A percentile compares a stretch with the other conserved stretches of the same genome.
phyloP scores from a whole-genome alignment of 495 filamentous ascomycete genomes.

The Peziza echinospora region DNA sequence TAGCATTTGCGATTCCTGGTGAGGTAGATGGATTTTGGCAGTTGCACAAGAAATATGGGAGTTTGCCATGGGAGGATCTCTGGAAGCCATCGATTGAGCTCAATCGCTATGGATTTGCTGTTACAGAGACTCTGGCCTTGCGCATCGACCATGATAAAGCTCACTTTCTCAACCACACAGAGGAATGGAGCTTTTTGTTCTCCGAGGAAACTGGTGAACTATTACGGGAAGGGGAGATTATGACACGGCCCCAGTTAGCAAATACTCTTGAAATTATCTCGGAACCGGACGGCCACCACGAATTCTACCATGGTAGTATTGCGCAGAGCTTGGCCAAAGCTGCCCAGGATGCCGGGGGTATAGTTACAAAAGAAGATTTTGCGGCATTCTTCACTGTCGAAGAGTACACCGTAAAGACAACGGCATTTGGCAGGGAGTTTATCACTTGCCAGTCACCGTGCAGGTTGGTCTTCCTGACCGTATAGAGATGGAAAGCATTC shows the following conservation, averaged over 20 bases:
- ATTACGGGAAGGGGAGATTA: conserved; percentile 9
- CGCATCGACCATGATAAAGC: conserved; percentile 5
- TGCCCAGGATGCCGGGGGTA: conserved; percentile 9
- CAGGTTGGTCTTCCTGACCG: conserved; percentile 5
- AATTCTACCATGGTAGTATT: conserved; percentile 18
- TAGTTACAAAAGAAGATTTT: conserved; percentile 14
- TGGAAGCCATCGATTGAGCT: conserved; percentile 15
- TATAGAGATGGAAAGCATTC: background rate
- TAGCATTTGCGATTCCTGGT: conserved; percentile 15
- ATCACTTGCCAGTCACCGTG: conserved; percentile 16
- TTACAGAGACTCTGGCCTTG: conserved; percentile 7
- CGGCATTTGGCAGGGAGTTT: conserved; percentile 10
- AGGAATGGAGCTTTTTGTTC: conserved; percentile 14
- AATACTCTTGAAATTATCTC: conserved; percentile 12
- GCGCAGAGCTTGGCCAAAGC: conserved; percentile 4
- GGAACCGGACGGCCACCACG: conserved; percentile 6
- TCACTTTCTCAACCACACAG: conserved; percentile 9
- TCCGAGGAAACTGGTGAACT: conserved; percentile 8
- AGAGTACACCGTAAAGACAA: conserved; percentile 10
- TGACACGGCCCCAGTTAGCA: conserved; percentile 10
- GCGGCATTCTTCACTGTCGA: conserved; percentile 11
- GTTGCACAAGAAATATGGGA: conserved; percentile 11
- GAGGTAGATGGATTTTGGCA: conserved; percentile 16
- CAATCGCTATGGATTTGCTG: conserved; percentile 8
- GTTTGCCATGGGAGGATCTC: conserved; percentile 14